Evolutionary conservation across 1,284 basidiomycete genomes (phyloP), one percentile per base, ranked within the genome.

Genomic region (Cystobasidium sp.): DNA sequence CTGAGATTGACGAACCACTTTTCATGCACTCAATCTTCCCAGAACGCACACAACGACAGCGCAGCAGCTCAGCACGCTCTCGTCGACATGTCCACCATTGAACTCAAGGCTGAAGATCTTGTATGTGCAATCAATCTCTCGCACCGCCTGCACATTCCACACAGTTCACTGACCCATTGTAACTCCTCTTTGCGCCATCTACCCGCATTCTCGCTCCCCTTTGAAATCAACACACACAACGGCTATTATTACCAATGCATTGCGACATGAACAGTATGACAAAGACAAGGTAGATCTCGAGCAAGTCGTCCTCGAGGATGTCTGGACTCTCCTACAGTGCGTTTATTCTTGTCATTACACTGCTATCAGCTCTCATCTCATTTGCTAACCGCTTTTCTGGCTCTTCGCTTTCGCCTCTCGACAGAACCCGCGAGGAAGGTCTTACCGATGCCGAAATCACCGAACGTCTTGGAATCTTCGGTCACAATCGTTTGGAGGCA

Each of bases 281-380:
- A 97, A 96, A 86, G 94, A 97, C 85, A 98, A 98, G 87, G 95
- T 98, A 84, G 95, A 98, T 84, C 88, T 98, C 73, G 95, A 97
- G 86, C 95, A 93, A 63, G 90, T 98, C 81, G 91, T 94, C 80
- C 91, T 98, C 83, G 94, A 96, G 79, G 94, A 97, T 82, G 94
- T 97, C 84, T 95, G 96, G 88, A 93, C 90, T 78, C 90, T 98
- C 76, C 89, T 98, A 69, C 94, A 97, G 84, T 95, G 88, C 80
- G 86, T 58, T 7, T 6, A 9, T 22, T 39, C 9, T 10, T 10
- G 10, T 39, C 39, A 31, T 63, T 18, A 5, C 41, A 31, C 3
- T 43, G 4, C 6, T 39, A 18, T 44, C 12, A 41, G 43, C 24
- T 18, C 12, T 14, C 12, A 14, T 20, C 20, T 14, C 49, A 3